phyloP scores from a whole-genome alignment of 2,329 filamentous ascomycete species.

The Colletotrichum lentis region DNA sequence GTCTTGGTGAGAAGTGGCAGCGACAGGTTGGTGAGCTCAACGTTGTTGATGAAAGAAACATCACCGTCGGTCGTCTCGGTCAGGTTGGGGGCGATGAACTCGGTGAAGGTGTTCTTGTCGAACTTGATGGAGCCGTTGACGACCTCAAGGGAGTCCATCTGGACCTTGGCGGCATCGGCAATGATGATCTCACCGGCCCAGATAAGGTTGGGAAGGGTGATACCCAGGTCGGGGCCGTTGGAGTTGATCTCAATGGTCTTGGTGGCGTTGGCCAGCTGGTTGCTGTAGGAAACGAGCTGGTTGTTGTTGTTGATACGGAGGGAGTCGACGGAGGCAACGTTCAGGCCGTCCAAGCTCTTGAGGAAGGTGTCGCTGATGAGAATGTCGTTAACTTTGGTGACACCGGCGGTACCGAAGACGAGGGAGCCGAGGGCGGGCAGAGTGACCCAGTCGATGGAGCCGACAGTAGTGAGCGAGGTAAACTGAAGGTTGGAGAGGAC shows the following conservation, averaged over 20 bases:
- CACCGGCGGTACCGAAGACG: slow-evolving; percentile 60
- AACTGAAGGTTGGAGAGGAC: slow-evolving; percentile 74
- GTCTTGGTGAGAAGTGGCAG: slow-evolving; percentile 74
- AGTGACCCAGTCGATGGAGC: slow-evolving; percentile 74
- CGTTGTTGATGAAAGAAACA: slow-evolving; percentile 71
- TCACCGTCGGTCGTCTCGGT: slow-evolving; percentile 68
- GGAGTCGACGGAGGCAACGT: slow-evolving; percentile 73
- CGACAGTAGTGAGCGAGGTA: slow-evolving; percentile 69
- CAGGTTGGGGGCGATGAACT: slow-evolving; percentile 73
- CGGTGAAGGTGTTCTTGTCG: slow-evolving; percentile 77
- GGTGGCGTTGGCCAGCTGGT: slow-evolving; percentile 80
- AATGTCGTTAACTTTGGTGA: slow-evolving; percentile 74
- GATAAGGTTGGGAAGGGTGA: slow-evolving; percentile 80
- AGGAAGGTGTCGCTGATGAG: slow-evolving; percentile 88
- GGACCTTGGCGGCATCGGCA: slow-evolving; percentile 78
- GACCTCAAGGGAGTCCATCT: slow-evolving; percentile 73
- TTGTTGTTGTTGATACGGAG: slow-evolving; percentile 93
- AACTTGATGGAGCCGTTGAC: slow-evolving; percentile 86
- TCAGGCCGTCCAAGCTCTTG: slow-evolving; percentile 79
- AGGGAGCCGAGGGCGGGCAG: slow-evolving; percentile 67
- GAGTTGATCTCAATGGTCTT: slow-evolving; percentile 75
- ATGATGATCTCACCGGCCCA: slow-evolving; percentile 63
- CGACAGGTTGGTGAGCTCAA: slow-evolving; percentile 74
- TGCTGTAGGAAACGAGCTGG: slow-evolving; percentile 77
- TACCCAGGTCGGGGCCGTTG: slow-evolving; percentile 77